phyloP scores from a whole-genome alignment of 2,329 filamentous ascomycete species.

The Claviceps arundinis region DNA sequence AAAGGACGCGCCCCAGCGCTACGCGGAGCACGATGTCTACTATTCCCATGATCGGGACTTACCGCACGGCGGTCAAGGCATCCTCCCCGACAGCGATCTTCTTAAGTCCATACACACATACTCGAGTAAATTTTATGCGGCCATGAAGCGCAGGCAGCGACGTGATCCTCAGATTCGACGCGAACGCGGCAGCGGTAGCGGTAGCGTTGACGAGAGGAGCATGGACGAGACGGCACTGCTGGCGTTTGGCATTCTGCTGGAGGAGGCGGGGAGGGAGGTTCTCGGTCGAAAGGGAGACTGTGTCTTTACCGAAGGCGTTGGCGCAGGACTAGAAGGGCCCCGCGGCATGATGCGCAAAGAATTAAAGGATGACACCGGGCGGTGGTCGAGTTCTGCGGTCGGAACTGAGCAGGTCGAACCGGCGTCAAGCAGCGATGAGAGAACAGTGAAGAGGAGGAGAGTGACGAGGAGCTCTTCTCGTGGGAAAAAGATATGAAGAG shows the following conservation, averaged over 20 bases:
- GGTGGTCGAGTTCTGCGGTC: slow-evolving; percentile 8
- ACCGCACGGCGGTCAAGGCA: slow-evolving; percentile 27
- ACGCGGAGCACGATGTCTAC: slow-evolving; percentile 60
- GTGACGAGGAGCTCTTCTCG: slow-evolving; percentile 5
- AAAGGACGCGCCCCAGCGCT: slow-evolving; percentile 50
- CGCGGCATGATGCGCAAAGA: neutral
- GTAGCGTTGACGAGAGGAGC: slow-evolving; percentile 38
- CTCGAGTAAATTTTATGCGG: slow-evolving; percentile 50
- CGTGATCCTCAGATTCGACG: slow-evolving; percentile 1
- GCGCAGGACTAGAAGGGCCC: neutral
- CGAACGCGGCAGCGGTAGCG: slow-evolving; percentile 8
- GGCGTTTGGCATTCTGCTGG: slow-evolving; percentile 60
- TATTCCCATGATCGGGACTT: slow-evolving; percentile 47
- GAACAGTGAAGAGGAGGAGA: slow-evolving; percentile 20
- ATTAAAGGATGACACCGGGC: slow-evolving; percentile 9
- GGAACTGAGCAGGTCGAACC: slow-evolving; percentile 13
- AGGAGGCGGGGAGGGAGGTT: slow-evolving; percentile 50
- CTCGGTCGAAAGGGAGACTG: slow-evolving; percentile 55
- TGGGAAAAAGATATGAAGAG: neutral
- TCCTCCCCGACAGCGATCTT: slow-evolving; percentile 55
- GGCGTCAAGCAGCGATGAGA: slow-evolving; percentile 9
- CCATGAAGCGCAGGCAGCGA: slow-evolving; percentile 16
- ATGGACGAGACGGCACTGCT: slow-evolving; percentile 70
- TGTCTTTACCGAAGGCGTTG: slow-evolving; percentile 50
- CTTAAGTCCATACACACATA: slow-evolving; percentile 58